Conservation (phyloP, 2,329 filamentous ascomycete species). For the Cercospora janseana region DNA sequence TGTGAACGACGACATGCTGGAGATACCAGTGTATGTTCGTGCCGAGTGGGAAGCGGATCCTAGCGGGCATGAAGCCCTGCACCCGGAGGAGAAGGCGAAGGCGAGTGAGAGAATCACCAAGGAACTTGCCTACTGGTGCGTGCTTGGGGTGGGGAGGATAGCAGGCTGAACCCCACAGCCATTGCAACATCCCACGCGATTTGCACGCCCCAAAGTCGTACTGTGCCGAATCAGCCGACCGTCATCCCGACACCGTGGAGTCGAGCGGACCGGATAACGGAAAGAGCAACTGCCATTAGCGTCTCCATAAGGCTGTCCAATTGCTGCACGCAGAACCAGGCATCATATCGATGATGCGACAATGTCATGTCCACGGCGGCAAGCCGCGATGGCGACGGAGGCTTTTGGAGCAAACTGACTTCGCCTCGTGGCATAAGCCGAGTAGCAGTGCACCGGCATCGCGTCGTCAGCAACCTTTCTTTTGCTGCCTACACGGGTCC, state of each 20-base stretch:
- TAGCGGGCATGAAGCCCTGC: constrained; percentile 59
- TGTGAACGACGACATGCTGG: constrained; percentile 65
- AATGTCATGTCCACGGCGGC: too few relatives aligned
- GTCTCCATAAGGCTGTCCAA: constrained; percentile 2
- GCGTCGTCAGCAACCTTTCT: too few relatives aligned
- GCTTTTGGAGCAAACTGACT: too few relatives aligned
- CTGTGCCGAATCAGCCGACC: too few relatives aligned
- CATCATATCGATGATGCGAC: not conserved
- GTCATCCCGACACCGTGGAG: constrained; percentile 10
- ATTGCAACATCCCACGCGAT: too few relatives aligned
- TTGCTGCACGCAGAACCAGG: not conserved
- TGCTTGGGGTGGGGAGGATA: constrained; percentile 82
- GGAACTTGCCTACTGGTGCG: constrained; percentile 94
- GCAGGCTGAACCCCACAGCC: not conserved
- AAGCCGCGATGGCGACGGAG: too few relatives aligned
- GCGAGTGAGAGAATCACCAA: constrained; percentile 71
- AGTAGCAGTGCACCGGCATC: too few relatives aligned
- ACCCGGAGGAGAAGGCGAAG: constrained; percentile 45
- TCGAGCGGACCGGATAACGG: constrained; percentile 11
- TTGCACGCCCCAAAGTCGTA: too few relatives aligned
- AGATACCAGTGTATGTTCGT: constrained; percentile 91
- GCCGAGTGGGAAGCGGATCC: constrained; percentile 81
- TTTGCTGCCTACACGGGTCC: too few relatives aligned
- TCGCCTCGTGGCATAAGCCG: too few relatives aligned
- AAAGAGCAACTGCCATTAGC: constrained; percentile 8